These are phyloP conservation scores for Aspergillus saccharolyticus DNA, from an alignment of 495 filamentous ascomycete genomes.

Conservation along the genomic window DNA sequence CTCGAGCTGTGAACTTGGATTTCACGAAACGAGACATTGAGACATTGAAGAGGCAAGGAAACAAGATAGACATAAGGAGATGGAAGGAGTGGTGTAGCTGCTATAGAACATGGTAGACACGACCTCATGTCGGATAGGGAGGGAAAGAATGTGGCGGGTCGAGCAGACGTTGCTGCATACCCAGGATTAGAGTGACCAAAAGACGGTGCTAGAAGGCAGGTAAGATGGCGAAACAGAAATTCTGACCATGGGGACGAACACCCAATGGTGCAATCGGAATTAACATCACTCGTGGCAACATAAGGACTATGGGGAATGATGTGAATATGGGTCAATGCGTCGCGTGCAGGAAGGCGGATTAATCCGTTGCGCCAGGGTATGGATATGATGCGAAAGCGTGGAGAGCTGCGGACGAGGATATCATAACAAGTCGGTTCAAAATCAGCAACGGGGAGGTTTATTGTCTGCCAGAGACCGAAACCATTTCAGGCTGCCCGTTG, in stretches of 20 bases:
- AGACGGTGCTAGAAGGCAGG: slow-evolving; percentile 17
- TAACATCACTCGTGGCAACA: slow-evolving; percentile 38
- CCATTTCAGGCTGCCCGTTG: slow-evolving; percentile 8
- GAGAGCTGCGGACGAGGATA: slow-evolving; percentile 16
- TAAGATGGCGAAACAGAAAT: slow-evolving; percentile 12
- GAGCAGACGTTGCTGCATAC: not conserved
- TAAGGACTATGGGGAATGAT: slow-evolving; percentile 25
- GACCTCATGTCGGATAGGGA: slow-evolving; percentile 15
- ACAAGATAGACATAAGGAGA: slow-evolving; percentile 4
- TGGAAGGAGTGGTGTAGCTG: slow-evolving; percentile 2
- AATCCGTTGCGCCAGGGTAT: slow-evolving; percentile 11
- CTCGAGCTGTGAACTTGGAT: not conserved
- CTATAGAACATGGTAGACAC: slow-evolving; percentile 19
- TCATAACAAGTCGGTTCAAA: slow-evolving; percentile 18
- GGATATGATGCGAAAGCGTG: slow-evolving; percentile 12
- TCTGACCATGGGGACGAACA: slow-evolving; percentile 14
- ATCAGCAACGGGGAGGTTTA: slow-evolving; percentile 2
- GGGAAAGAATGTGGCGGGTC: slow-evolving; percentile 19
- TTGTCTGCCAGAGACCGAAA: slow-evolving; percentile 8
- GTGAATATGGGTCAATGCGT: slow-evolving; percentile 19
- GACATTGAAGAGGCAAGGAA: not conserved
- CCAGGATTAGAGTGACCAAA: slow-evolving; percentile 9
- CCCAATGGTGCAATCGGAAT: slow-evolving; percentile 21
- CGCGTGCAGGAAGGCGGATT: slow-evolving; percentile 19
- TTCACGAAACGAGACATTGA: not conserved